Conservation (phyloP, 208 protist genomes). For the Porcisia hertigi region DNA sequence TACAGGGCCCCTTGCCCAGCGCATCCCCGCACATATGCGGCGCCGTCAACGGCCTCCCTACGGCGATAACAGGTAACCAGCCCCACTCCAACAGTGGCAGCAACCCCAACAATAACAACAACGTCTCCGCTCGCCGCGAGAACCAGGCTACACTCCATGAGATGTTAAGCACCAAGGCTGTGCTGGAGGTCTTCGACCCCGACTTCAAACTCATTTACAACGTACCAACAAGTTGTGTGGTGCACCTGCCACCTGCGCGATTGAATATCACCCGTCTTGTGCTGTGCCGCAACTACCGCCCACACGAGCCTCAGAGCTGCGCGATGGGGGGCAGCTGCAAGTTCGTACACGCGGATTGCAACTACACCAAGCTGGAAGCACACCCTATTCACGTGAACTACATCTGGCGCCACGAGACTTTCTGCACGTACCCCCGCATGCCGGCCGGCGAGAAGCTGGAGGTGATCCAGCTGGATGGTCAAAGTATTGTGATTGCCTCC, state of each 20-base stretch:
- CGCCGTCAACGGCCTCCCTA: background rate
- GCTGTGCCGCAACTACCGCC: constrained; percentile 74
- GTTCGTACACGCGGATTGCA: constrained; percentile 79
- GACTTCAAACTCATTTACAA: constrained; percentile 71
- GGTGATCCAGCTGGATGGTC: constrained; percentile 30
- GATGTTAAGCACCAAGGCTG: constrained; percentile 7
- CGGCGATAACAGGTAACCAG: background rate
- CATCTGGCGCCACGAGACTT: constrained; percentile 60
- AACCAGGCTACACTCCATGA: constrained; percentile 11
- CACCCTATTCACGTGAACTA: constrained; percentile 87
- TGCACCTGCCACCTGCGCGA: constrained; percentile 64
- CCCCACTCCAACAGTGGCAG: background rate
- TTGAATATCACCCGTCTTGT: constrained; percentile 88
- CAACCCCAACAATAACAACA: background rate
- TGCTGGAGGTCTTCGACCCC: constrained; percentile 59
- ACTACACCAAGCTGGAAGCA: constrained; percentile 43
- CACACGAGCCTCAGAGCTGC: constrained; percentile 50
- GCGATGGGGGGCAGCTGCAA: constrained; percentile 70
- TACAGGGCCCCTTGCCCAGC: background rate
- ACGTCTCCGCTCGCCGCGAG: constrained; percentile 3
- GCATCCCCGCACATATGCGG: background rate
- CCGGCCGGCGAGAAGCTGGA: constrained; percentile 21
- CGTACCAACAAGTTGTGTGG: constrained; percentile 50
- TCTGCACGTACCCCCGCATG: constrained; percentile 75
- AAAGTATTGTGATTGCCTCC: constrained; percentile 28